Conservation (phyloP, 805 yeast species). For the Saccharomycopsis javanensis region DNA sequence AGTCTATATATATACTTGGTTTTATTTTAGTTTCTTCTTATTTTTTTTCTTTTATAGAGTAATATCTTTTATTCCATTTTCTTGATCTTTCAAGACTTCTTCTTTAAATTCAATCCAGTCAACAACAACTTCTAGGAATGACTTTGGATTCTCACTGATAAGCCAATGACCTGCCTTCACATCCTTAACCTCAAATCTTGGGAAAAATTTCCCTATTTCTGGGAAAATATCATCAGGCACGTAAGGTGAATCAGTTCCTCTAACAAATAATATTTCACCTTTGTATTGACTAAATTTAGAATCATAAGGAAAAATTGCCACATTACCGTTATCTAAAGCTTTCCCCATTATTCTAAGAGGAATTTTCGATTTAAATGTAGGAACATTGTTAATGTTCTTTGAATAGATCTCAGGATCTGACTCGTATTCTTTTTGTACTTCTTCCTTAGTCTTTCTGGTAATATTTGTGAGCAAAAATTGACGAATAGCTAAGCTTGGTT, state of each 20-base stretch:
- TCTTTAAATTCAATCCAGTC: slow-evolving; percentile 44
- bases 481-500: slow-evolving; percentile 48
- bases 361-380: slow-evolving; percentile 38
- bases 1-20: too few relatives aligned
- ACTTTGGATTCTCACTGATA: slow-evolving; percentile 75
- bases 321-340: slow-evolving; percentile 50
- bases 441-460: slow-evolving; percentile 34
- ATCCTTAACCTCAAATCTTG: slow-evolving; percentile 62
- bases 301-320: slow-evolving; percentile 72
- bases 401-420: slow-evolving; percentile 25
- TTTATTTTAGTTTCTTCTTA: too few relatives aligned
- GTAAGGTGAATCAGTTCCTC: slow-evolving; percentile 70
- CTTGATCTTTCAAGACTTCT: slow-evolving; percentile 11
- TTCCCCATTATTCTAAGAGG: slow-evolving; percentile 66
- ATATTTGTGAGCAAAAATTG: slow-evolving; percentile 73
- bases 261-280: slow-evolving; percentile 67
- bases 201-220: slow-evolving; percentile 67
- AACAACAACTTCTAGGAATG: slow-evolving; percentile 51
- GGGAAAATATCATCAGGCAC: slow-evolving; percentile 76
- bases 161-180: slow-evolving; percentile 91
- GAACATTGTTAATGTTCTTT: slow-evolving; percentile 21
- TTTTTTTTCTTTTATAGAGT: not conserved
- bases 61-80: slow-evolving; percentile 1
- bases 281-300: slow-evolving; percentile 44
- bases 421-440: slow-evolving; percentile 23